phyloP scores from a whole-genome alignment of 164 flowering plant species.

The Houttuynia cordata region DNA sequence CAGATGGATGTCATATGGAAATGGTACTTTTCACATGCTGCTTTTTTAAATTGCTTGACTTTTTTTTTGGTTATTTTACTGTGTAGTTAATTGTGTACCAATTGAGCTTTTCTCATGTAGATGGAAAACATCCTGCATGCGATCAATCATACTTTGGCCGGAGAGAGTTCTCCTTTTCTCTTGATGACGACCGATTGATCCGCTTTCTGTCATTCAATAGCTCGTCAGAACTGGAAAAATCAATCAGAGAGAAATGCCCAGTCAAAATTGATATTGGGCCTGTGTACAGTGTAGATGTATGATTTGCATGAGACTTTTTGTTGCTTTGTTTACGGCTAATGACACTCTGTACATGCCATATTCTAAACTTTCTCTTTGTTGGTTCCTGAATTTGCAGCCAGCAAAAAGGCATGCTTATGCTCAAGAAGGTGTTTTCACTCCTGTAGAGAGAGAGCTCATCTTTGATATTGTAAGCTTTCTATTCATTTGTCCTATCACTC shows the following conservation, averaged over 20 bases:
- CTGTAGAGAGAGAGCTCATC: constrained; percentile 88
- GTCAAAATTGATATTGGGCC: constrained; percentile 93
- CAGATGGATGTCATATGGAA: constrained; percentile 93
- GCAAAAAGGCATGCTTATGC: constrained; percentile 85
- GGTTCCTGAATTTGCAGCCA: constrained; percentile 44
- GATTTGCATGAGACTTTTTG: constrained; percentile 6
- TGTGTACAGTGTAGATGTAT: constrained; percentile 91
- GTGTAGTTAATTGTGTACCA: not conserved
- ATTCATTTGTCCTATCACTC: not conserved
- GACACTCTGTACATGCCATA: not conserved
- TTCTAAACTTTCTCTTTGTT: not conserved
- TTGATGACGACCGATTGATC: constrained; percentile 58
- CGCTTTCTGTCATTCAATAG: constrained; percentile 69
- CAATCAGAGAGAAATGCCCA: constrained; percentile 78
- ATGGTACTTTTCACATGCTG: constrained; percentile 36
- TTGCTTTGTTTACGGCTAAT: not conserved
- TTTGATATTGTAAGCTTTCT: constrained; percentile 79
- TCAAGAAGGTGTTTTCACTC: constrained; percentile 60
- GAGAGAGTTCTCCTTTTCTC: constrained; percentile 81
- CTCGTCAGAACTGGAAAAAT: constrained; percentile 48
- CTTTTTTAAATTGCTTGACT: too few relatives aligned
- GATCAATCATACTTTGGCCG: constrained; percentile 71
- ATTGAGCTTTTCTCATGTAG: constrained; percentile 21
- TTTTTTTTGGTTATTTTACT: not conserved
- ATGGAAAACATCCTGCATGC: constrained; percentile 96